Conservation (phyloP, 2,329 filamentous ascomycete species). For the Teratosphaeria epicoccoides region DNA sequence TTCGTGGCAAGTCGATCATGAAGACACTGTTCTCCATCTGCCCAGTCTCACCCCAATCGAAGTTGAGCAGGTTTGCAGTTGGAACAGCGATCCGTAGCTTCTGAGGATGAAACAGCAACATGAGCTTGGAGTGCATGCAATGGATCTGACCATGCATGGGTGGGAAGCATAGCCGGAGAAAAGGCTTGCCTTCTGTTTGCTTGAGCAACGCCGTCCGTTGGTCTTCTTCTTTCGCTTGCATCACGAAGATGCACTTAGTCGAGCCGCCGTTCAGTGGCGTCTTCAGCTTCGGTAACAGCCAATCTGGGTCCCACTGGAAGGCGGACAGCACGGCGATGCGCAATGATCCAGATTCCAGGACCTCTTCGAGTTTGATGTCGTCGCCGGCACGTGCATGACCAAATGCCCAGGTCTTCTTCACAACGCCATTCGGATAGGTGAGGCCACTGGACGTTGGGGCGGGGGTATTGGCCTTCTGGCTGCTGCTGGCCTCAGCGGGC, state of each 20-base stretch:
- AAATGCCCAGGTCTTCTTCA: conserved; percentile 72
- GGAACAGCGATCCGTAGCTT: conserved; percentile 75
- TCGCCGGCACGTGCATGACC: conserved; percentile 51
- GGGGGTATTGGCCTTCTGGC: not conserved
- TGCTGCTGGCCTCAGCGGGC: conserved; percentile 8
- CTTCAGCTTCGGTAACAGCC: conserved; percentile 57
- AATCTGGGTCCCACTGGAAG: conserved; percentile 75
- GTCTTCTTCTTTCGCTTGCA: conserved; percentile 44
- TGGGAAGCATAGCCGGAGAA: conserved; percentile 65
- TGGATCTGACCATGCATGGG: conserved; percentile 60
- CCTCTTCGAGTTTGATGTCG: conserved; percentile 80
- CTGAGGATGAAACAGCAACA: conserved; percentile 67
- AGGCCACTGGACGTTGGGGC: conserved; percentile 3
- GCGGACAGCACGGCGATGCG: conserved; percentile 74
- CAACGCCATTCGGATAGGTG: conserved; percentile 49
- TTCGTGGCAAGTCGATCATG: conserved; percentile 75
- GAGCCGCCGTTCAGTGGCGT: conserved; percentile 43
- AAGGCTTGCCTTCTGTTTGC: conserved; percentile 23
- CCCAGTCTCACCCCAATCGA: conserved; percentile 82
- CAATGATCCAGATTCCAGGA: conserved; percentile 62
- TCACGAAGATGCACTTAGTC: conserved; percentile 45
- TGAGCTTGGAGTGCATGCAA: conserved; percentile 89
- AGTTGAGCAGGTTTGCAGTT: conserved; percentile 72
- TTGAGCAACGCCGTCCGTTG: conserved; percentile 24
- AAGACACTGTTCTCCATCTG: conserved; percentile 84